Percentiles rank a stretch among this genome's conserved stretches.
Evolutionary conservation across 768 basidiomycete genomes (phyloP).

Genomic region (Mycena rebaudengoi): DNA sequence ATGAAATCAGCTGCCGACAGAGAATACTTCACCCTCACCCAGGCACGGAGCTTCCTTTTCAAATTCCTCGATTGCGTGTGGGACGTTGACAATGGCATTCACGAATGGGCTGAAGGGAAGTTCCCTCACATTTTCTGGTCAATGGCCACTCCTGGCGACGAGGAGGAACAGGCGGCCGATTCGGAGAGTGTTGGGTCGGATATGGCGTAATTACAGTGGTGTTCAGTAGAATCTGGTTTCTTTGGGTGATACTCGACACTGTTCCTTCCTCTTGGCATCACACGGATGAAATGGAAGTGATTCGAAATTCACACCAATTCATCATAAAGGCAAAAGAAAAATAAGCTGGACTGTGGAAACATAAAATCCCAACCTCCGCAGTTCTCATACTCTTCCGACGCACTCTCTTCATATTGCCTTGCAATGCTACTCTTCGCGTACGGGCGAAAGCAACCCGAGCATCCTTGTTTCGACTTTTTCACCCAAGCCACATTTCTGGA

Average conservation of each 20-base stretch:
- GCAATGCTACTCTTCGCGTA: conserved; percentile 39
- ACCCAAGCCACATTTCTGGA: conserved; percentile 67
- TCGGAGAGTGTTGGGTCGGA: conserved; percentile 11
- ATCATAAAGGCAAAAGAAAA: conserved; percentile 63
- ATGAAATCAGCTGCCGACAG: background rate
- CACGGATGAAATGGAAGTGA: background rate
- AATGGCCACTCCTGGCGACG: conserved; percentile 3
- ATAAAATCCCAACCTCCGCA: conserved; percentile 69
- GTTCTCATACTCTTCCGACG: conserved; percentile 71
- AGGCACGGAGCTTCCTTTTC: background rate
- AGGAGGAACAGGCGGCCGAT: conserved; percentile 4
- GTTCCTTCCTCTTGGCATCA: background rate
- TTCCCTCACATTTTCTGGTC: background rate
- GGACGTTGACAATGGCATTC: conserved; percentile 2
- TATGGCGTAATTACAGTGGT: conserved; percentile 4
- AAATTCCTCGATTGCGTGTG: background rate
- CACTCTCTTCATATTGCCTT: conserved; percentile 77
- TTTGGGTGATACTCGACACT: background rate
- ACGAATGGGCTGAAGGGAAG: conserved; percentile 3
- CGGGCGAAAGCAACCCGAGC: too few species aligned
- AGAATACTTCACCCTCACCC: background rate
- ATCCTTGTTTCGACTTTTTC: conserved; percentile 54
- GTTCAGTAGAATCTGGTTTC: background rate
- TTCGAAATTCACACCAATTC: background rate
- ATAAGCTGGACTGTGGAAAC: conserved; percentile 77